Evolutionary conservation across 129 eudicot species (phyloP), one percentile per base, ranked within the genome.

Genomic region (Artemisia argyi): DNA sequence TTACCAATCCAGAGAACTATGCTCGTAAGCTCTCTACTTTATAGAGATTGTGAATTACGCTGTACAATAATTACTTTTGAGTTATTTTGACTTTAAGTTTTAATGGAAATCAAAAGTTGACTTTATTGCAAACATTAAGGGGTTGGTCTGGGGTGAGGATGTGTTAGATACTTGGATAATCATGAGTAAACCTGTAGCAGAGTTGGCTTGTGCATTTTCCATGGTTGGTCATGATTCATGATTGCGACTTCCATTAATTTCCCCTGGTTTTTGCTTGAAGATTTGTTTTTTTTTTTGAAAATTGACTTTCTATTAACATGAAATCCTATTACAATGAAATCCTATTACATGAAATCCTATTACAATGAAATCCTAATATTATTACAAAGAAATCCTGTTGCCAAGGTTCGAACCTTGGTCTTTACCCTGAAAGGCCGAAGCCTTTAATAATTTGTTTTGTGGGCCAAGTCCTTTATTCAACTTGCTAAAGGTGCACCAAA

Each of bases 211-310:
- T 68, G 53, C 16, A 7, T 11, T 47, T 60, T 22, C 54, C 53
- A 49, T 30, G 53, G 70, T 61, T 61, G 69, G 72, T 68, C 62
- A 46, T 57, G 68, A 62, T 15, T 70, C 69, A 66, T 75, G 75
- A 76, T 76, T 61, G 75, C 60, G 79, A 50, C 59, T 66, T 67
- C 66, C 79, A 75, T 66, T 47, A 66, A 75, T 39, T 20, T 75
- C 55, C 28, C 60, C 17, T 56, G 49, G 49, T 66, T 56, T 75
- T 75, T 66, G 67, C 79, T 75, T 66, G 39, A 75, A 75, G 79
- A 66, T 75, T 75, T 66, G 59, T 19, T n/a, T n/a, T n/a, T n/a
- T n/a, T n/a, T n/a, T n/a, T n/a, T n/a, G n/a, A n/a, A n/a, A n/a
- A n/a, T n/a, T n/a, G n/a, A n/a, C n/a, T n/a, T n/a, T n/a, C n/a